phyloP scores from a whole-genome alignment of 208 protist genomes.

The Novymonas esmeraldas region DNA sequence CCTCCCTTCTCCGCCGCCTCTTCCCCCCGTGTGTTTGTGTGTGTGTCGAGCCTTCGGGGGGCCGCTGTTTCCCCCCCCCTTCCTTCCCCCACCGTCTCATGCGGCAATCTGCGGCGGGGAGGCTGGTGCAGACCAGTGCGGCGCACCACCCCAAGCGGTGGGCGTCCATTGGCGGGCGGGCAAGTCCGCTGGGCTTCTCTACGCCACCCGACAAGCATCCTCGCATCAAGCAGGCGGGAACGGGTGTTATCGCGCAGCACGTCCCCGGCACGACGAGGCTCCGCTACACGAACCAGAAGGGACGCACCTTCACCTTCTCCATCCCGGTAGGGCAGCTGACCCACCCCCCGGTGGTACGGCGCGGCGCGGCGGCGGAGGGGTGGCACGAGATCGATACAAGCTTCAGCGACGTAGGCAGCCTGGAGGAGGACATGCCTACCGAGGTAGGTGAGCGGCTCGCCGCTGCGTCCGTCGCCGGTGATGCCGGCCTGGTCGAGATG shows the following conservation, averaged over 20 bases:
- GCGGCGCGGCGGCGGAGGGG: constrained; percentile 31
- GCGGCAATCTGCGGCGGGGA: not conserved
- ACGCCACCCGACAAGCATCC: constrained; percentile 40
- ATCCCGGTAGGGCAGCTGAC: constrained; percentile 80
- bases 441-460: constrained; percentile 61
- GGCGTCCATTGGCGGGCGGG: constrained; percentile 25
- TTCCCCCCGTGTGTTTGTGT: not conserved
- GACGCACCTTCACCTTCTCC: constrained; percentile 81
- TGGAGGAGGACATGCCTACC: constrained; percentile 86
- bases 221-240: constrained; percentile 59
- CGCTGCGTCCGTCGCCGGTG: constrained; percentile 10
- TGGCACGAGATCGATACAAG: constrained; percentile 84
- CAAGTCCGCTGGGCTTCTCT: constrained; percentile 38
- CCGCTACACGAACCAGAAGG: constrained; percentile 84
- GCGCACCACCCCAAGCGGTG: not conserved
- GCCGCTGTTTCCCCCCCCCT: not conserved
- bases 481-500: constrained; percentile 14
- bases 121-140: not conserved
- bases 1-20: too few relatives aligned
- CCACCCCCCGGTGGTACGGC: constrained; percentile 62
- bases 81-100: not conserved
- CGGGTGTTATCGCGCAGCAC: constrained; percentile 41
- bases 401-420: constrained; percentile 77
- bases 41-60: too few relatives aligned
- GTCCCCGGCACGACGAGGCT: constrained; percentile 87